Conservation (phyloP, 345 rosid genomes). For the Adansonia digitata region DNA sequence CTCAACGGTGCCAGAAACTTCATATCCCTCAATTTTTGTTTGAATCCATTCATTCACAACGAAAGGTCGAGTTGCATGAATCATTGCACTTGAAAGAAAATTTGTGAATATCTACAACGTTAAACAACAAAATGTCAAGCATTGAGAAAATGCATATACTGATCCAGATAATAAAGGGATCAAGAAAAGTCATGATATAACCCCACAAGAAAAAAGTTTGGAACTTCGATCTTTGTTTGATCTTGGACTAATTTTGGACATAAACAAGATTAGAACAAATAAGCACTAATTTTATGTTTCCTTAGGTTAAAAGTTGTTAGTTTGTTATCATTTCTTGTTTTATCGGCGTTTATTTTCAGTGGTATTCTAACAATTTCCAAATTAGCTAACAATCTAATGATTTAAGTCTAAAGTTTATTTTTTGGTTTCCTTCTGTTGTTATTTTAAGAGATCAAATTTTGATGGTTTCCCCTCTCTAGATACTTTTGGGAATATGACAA, state of each 20-base stretch:
- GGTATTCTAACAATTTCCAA: not conserved
- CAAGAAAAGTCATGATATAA: not conserved
- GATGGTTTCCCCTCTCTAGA: not conserved
- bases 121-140: conserved; percentile 17
- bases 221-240: not conserved
- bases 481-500: not conserved
- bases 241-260: not conserved
- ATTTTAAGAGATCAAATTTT: not conserved
- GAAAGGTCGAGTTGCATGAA: conserved; percentile 95
- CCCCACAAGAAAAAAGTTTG: not conserved
- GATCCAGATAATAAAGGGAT: not conserved
- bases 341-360: not conserved
- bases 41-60: conserved; percentile 94
- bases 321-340: not conserved
- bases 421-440: not conserved
- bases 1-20: conserved; percentile 99
- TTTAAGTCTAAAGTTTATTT: not conserved
- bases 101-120: conserved; percentile 79
- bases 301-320: not conserved
- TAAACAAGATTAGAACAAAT: not conserved
- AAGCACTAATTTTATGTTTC: not conserved
- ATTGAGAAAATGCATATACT: not conserved
- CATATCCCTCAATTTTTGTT: conserved; percentile 93
- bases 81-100: conserved; percentile 92
- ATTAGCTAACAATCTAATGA: not conserved